Evolutionary conservation across 805 yeast genomes (phyloP).

Genomic region (Danielia oregonensis): DNA sequence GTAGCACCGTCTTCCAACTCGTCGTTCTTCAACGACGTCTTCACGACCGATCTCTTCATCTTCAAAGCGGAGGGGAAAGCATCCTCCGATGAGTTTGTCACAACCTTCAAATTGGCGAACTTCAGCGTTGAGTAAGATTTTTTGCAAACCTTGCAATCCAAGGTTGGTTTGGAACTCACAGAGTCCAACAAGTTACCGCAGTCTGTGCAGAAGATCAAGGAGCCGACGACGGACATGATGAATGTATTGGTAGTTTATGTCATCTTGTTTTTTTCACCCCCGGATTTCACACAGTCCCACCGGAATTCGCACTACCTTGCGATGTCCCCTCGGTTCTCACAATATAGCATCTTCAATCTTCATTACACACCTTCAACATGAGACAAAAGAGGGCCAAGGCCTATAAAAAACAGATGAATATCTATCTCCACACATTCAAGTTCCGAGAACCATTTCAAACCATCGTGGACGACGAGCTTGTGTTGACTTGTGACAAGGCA

Average conservation of each 20-base stretch:
- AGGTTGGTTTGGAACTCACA: conserved; percentile 42
- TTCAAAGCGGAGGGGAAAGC: conserved; percentile 89
- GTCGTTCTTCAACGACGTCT: conserved; percentile 69
- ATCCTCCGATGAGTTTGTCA: conserved; percentile 83
- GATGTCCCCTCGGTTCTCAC: background rate
- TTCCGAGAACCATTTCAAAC: conserved; percentile 94
- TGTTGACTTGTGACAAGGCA: conserved; percentile 60
- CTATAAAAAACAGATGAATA: conserved; percentile 88
- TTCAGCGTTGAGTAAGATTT: conserved; percentile 43
- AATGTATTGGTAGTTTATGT: background rate
- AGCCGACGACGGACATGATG: conserved; percentile 89
- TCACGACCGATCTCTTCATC: conserved; percentile 83
- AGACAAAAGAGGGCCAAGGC: conserved; percentile 95
- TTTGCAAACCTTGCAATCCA: conserved; percentile 55
- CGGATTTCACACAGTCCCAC: conserved; percentile 2
- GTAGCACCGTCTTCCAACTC: conserved; percentile 95
- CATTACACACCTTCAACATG: conserved; percentile 42
- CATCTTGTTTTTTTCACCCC: conserved; percentile 4
- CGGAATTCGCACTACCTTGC: conserved; percentile 4
- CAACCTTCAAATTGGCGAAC: conserved; percentile 78
- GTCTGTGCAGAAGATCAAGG: conserved; percentile 85
- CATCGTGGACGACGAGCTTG: conserved; percentile 75
- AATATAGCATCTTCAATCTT: background rate
- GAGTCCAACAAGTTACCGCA: conserved; percentile 90
- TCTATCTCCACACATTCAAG: conserved; percentile 79